Conservation (phyloP, 192 early-diverging fungal species). For the Coemansia biformis region DNA sequence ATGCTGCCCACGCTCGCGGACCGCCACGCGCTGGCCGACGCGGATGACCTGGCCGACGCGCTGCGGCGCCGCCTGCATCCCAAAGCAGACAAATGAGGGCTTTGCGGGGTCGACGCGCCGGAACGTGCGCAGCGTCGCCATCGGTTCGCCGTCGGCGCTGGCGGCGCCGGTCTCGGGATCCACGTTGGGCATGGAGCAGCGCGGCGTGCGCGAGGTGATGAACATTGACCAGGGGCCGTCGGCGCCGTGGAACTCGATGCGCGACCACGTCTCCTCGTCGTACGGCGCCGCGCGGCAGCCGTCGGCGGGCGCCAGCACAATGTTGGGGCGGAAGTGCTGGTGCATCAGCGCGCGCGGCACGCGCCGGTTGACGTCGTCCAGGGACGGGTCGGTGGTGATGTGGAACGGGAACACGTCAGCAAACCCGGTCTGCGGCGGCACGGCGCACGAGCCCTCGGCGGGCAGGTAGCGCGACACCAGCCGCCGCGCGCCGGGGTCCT, state of each 20-base stretch:
- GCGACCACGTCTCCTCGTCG: slow-evolving; percentile 68
- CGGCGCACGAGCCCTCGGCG: slow-evolving; percentile 3
- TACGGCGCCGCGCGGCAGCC: slow-evolving; percentile 41
- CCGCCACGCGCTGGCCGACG: slow-evolving; percentile 17
- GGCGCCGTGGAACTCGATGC: slow-evolving; percentile 40
- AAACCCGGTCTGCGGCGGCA: slow-evolving; percentile 61
- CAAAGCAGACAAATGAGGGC: slow-evolving; percentile 32
- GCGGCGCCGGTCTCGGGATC: slow-evolving; percentile 52
- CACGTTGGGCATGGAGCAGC: slow-evolving; percentile 61
- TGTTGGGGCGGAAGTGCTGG: slow-evolving; percentile 73
- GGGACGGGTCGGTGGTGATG: slow-evolving; percentile 53
- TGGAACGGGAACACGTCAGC: slow-evolving; percentile 75
- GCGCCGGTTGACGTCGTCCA: slow-evolving; percentile 59
- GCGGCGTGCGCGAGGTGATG: slow-evolving; percentile 54
- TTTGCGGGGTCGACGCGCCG: slow-evolving; percentile 46
- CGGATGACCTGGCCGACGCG: slow-evolving; percentile 15
- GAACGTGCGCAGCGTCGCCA: slow-evolving; percentile 52
- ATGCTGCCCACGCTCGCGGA: slow-evolving; percentile 32
- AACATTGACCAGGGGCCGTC: slow-evolving; percentile 37
- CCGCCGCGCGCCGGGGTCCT: slow-evolving; percentile 15
- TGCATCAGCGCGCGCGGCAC: slow-evolving; percentile 48
- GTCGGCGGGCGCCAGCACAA: slow-evolving; percentile 51
- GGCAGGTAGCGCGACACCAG: slow-evolving; percentile 38
- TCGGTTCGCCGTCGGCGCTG: slow-evolving; percentile 48
- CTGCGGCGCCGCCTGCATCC: slow-evolving; percentile 38